phyloP scores from a whole-genome alignment of 495 filamentous ascomycete genomes.

The Achaetomiella virescens region DNA sequence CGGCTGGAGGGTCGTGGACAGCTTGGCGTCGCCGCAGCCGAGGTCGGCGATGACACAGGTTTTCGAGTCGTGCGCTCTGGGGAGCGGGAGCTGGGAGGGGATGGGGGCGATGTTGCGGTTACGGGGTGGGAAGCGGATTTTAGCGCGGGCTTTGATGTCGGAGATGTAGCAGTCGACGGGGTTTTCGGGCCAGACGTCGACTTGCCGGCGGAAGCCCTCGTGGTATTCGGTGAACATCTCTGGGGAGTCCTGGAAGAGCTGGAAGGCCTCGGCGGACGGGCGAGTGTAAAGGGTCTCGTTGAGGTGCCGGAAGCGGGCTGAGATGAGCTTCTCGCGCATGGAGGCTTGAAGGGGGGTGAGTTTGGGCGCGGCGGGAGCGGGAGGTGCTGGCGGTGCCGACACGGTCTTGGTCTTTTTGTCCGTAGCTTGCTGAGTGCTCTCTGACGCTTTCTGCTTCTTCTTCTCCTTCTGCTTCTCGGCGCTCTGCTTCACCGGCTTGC shows the following conservation, averaged over 20 bases:
- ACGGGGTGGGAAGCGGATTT: conserved; percentile 30
- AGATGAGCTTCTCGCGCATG: conserved; percentile 89
- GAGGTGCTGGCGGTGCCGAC: conserved; percentile 18
- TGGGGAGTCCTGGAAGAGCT: conserved; percentile 71
- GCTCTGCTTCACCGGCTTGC: conserved; percentile 23
- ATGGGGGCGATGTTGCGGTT: conserved; percentile 17
- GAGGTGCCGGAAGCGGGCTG: conserved; percentile 92
- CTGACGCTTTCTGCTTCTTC: conserved; percentile 23
- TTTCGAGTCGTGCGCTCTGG: conserved; percentile 39
- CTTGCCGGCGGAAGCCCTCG: conserved; percentile 87
- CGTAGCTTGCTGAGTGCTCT: not conserved
- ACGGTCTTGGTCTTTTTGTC: conserved; percentile 9
- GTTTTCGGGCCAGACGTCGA: conserved; percentile 92
- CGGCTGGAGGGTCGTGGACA: conserved; percentile 60
- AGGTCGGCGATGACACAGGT: conserved; percentile 74
- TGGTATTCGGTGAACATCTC: conserved; percentile 94
- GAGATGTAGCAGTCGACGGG: conserved; percentile 78
- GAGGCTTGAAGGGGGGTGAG: conserved; percentile 87
- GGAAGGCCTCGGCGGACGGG: conserved; percentile 68
- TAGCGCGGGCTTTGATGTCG: conserved; percentile 53
- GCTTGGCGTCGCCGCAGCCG: conserved; percentile 58
- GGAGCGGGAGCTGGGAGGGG: conserved; percentile 25
- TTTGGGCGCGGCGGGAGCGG: conserved; percentile 35
- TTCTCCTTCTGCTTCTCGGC: conserved; percentile 31
- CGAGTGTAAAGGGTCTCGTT: conserved; percentile 95